Base-by-base conservation (phyloP, 140 eudicot species). In the Senecio squalidus region DNA sequence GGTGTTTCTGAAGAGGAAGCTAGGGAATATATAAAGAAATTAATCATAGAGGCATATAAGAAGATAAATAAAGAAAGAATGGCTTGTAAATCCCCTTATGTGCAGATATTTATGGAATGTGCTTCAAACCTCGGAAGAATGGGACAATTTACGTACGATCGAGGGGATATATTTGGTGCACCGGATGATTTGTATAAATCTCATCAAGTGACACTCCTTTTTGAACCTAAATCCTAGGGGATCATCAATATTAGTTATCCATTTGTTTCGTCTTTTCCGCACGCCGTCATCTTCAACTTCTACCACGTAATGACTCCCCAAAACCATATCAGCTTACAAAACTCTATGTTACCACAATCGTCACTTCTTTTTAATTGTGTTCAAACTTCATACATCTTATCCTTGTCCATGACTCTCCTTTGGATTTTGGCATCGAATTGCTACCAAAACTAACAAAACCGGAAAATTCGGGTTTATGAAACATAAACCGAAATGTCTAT, bases 1-100 rank as follows among this genome's bases (percentile, higher is more conserved):
- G 76, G 84, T 48, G 86, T 34, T 58, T 21, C 67, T 0, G 80
- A 73, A 63, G 80, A 78, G 55, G 51, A 66, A 17, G 86, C 95
- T 0, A 64, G 63, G 17, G 58, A 40, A 17, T 48, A 75, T 56
- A 65, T 78, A 15, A 78, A 14, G 64, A 26, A 26, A 41, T 11
- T 82, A 18, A 79, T 79, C 20, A 5, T 57, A 7, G 60, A 60
- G 7, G 76, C 79, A 14, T 82, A 82, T 77, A 74, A 74, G 48
- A 61, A 70, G 30, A n/a, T 78, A 70, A 75, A 62, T 28, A 54
- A 64, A 51, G 60, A 43, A 41, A 60, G 69, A 46, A 13, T 64
- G 38, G 23, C 17, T 0, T 39, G 52, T 22, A 60, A 68, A 7
- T 27, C 49, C 18, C 66, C 83, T 14, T 24, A 11, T 21, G 21